Percentiles rank a stretch among this genome's conserved stretches.
These are phyloP conservation scores for Macrocybe gigantea DNA, from an alignment of 768 basidiomycete species.

Conservation along the genomic window DNA sequence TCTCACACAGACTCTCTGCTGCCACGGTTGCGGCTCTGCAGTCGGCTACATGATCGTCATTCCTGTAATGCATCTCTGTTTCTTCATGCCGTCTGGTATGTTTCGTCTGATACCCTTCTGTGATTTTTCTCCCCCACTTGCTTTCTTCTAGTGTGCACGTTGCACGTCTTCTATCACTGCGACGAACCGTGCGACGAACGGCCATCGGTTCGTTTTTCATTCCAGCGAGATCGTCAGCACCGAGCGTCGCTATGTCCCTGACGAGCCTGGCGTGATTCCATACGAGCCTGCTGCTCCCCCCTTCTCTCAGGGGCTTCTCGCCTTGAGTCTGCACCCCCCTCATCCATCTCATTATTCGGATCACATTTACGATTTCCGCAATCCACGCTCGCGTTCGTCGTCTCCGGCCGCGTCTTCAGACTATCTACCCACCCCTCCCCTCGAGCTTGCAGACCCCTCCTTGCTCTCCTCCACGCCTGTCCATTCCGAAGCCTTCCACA, in stretches of 20 bases:
- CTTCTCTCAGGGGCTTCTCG: slow-evolving; percentile 10
- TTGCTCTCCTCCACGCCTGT: slow-evolving; percentile 22
- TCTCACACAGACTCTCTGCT: slow-evolving; percentile 75
- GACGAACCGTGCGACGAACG: slow-evolving; percentile 71
- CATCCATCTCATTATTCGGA: slow-evolving; percentile 7
- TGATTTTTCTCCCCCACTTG: neutral
- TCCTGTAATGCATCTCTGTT: slow-evolving; percentile 31
- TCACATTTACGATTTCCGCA: slow-evolving; percentile 1
- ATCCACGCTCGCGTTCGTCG: slow-evolving; percentile 15
- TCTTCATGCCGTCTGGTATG: neutral
- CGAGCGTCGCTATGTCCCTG: slow-evolving; percentile 57
- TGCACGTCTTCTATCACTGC: slow-evolving; percentile 69
- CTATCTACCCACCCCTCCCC: slow-evolving; percentile 31
- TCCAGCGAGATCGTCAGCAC: slow-evolving; percentile 57
- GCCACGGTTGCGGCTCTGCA: slow-evolving; percentile 68
- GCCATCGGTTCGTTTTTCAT: slow-evolving; percentile 86
- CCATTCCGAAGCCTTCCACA: slow-evolving; percentile 18
- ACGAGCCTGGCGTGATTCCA: slow-evolving; percentile 58
- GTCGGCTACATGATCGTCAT: slow-evolving; percentile 81
- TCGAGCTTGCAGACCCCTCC: slow-evolving; percentile 29
- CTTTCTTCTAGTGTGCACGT: slow-evolving; percentile 43
- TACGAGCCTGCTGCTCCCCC: slow-evolving; percentile 24
- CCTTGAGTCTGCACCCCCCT: slow-evolving; percentile 11
- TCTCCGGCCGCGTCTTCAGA: slow-evolving; percentile 23
- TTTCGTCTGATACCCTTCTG: slow-evolving; percentile 1